phyloP scores from a whole-genome alignment of 2,329 filamentous ascomycete species.

The Fusarium sulawesiense region DNA sequence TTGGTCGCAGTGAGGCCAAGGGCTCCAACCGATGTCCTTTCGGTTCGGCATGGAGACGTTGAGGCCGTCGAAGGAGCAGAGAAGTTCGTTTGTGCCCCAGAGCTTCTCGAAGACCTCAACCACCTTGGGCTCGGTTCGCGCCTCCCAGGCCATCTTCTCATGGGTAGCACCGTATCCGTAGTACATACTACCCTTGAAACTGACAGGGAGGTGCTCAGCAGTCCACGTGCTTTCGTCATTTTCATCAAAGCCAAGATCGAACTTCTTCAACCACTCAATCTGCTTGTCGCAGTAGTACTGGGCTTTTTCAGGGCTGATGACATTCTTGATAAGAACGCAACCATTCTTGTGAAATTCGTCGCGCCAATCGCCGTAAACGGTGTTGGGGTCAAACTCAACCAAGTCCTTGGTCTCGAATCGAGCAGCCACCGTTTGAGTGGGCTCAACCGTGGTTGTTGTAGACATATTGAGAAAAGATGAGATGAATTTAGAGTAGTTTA shows the following conservation, averaged over 20 bases:
- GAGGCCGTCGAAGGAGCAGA: conserved; percentile 58
- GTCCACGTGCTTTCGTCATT: neutral
- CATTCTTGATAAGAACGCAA: conserved; percentile 42
- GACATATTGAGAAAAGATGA: conserved; percentile 11
- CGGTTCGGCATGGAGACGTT: conserved; percentile 56
- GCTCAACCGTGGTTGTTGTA: conserved; percentile 25
- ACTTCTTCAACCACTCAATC: conserved; percentile 43
- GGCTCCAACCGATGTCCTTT: conserved; percentile 46
- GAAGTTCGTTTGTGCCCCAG: conserved; percentile 57
- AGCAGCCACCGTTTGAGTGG: conserved; percentile 36
- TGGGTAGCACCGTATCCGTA: conserved; percentile 59
- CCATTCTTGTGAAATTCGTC: conserved; percentile 42
- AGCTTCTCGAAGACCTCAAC: conserved; percentile 59
- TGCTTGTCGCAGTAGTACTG: conserved; percentile 43
- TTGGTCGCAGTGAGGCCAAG: conserved; percentile 41
- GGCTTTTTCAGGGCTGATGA: conserved; percentile 37
- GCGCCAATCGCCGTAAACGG: conserved; percentile 38
- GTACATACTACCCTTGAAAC: conserved; percentile 59
- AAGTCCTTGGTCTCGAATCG: conserved; percentile 41
- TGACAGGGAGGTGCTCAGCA: conserved; percentile 37
- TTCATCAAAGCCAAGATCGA: conserved; percentile 39
- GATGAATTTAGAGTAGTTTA: neutral
- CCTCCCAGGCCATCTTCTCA: conserved; percentile 61
- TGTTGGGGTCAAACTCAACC: conserved; percentile 36
- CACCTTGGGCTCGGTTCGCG: conserved; percentile 61